Evolutionary conservation across 2,329 filamentous ascomycete genomes (phyloP).

Genomic region (Pseudopyricularia javanii): DNA sequence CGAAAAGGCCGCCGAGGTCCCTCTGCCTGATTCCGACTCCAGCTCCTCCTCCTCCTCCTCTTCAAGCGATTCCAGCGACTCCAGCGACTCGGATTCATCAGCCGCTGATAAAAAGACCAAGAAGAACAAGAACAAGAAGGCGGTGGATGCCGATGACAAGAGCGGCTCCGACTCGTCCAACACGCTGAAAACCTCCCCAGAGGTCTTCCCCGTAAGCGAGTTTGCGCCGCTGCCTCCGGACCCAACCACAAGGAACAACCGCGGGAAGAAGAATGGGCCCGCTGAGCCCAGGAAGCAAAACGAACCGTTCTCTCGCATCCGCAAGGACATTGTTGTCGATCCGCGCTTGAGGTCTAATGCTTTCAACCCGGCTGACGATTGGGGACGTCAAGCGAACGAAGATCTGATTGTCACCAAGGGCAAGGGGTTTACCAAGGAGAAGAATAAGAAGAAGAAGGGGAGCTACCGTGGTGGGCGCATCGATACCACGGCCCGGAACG

Average conservation of each 20-base stretch:
- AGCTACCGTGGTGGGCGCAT: conserved; percentile 83
- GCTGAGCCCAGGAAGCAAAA: conserved; percentile 37
- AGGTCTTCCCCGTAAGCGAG: conserved; percentile 22
- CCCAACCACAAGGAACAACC: conserved; percentile 27
- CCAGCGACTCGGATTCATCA: conserved; percentile 20
- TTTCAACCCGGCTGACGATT: conserved; percentile 64
- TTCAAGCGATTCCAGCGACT: conserved; percentile 9
- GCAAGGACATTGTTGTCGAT: conserved; percentile 56
- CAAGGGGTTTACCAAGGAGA: conserved; percentile 98
- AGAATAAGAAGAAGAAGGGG: conserved; percentile 95
- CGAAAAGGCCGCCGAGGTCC: conserved; percentile 13
- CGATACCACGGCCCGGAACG: conserved; percentile 69
- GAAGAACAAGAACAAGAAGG: conserved; percentile 12
- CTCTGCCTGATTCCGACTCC: conserved; percentile 18
- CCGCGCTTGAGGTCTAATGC: conserved; percentile 63
- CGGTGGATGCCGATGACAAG: conserved; percentile 3
- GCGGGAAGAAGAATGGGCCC: conserved; percentile 28
- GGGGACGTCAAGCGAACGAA: conserved; percentile 77
- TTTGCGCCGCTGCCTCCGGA: conserved; percentile 42
- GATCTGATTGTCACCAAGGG: conserved; percentile 85
- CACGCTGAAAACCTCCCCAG: conserved; percentile 41
- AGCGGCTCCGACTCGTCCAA: conserved; percentile 26
- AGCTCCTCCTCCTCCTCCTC: conserved; percentile 11
- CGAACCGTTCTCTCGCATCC: conserved; percentile 67
- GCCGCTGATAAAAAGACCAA: conserved; percentile 20